A percentile compares a stretch with the other conserved stretches of the same genome.
Conservation (phyloP, 2,329 filamentous ascomycete genomes). For the Plectosphaerella sp. region DNA sequence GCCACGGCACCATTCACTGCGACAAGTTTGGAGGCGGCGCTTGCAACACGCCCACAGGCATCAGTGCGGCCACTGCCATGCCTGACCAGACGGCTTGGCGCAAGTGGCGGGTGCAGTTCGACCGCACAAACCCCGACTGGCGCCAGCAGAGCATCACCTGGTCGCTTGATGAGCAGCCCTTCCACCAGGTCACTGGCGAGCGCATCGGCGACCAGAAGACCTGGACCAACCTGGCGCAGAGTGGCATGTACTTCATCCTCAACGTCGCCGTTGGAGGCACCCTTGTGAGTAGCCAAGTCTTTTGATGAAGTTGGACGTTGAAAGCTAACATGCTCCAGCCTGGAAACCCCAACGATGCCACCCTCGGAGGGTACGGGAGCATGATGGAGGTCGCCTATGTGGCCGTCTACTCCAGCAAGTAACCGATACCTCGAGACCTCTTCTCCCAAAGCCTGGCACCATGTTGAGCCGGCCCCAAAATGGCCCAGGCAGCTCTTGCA, state of each 20-base stretch:
- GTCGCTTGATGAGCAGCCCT: conserved; percentile 39
- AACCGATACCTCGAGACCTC: background rate
- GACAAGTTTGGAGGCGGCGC: conserved; percentile 34
- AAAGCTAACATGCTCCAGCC: conserved; percentile 13
- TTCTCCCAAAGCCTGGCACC: background rate
- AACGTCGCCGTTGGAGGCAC: conserved; percentile 44
- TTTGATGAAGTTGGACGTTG: background rate
- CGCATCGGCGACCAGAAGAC: conserved; percentile 32
- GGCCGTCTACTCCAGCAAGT: conserved; percentile 26
- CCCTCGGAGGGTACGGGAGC: conserved; percentile 29
- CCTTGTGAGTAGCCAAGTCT: conserved; percentile 26
- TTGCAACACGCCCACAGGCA: conserved; percentile 43
- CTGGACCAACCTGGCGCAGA: conserved; percentile 39
- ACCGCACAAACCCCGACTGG: conserved; percentile 40
- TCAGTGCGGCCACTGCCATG: conserved; percentile 28
- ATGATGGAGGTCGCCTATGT: conserved; percentile 37
- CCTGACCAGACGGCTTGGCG: conserved; percentile 41
- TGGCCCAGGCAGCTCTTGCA: too few species aligned
- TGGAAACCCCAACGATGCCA: conserved; percentile 25
- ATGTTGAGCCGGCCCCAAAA: background rate
- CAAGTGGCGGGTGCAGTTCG: conserved; percentile 41
- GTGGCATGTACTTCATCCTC: conserved; percentile 39
- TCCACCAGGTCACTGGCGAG: conserved; percentile 36
- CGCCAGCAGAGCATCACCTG: conserved; percentile 42
- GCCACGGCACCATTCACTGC: conserved; percentile 45